Evolutionary conservation across 2,329 filamentous ascomycete species (phyloP).

Genomic region (Cladosporium phlei): DNA sequence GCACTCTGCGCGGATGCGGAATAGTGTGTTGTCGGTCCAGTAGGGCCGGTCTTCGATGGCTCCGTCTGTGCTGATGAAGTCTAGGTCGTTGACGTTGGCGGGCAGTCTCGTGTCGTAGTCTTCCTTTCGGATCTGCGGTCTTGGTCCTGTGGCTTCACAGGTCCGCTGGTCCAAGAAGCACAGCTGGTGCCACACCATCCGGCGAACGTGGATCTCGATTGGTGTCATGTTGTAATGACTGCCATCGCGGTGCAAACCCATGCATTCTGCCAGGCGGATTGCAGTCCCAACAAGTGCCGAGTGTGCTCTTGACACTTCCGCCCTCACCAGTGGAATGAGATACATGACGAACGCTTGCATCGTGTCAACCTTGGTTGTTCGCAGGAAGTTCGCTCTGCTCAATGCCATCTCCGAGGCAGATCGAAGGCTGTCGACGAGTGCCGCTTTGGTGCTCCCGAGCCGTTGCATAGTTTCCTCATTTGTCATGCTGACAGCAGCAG

Average conservation of each 20-base stretch:
- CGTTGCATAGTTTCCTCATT: constrained; percentile 49
- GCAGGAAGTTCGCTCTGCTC: constrained; percentile 64
- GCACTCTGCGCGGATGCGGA: constrained; percentile 66
- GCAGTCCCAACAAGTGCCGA: constrained; percentile 68
- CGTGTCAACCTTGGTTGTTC: constrained; percentile 68
- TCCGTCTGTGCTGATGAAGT: constrained; percentile 46
- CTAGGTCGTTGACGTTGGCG: constrained; percentile 63
- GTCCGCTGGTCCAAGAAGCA: constrained; percentile 72
- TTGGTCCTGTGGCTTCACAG: constrained; percentile 68
- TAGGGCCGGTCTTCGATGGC: constrained; percentile 45
- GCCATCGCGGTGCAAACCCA: constrained; percentile 70
- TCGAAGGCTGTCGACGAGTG: constrained; percentile 59
- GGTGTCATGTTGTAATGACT: constrained; percentile 61
- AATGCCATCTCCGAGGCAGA: constrained; percentile 64
- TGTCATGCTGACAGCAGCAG: constrained; percentile 62
- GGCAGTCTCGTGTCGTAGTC: constrained; percentile 72
- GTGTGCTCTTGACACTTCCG: constrained; percentile 68
- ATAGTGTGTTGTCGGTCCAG: constrained; percentile 66
- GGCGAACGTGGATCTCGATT: constrained; percentile 65
- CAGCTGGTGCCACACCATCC: constrained; percentile 71
- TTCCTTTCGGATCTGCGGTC: constrained; percentile 65
- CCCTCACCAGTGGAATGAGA: constrained; percentile 67
- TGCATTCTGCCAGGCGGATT: constrained; percentile 70
- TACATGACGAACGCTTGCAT: constrained; percentile 75
- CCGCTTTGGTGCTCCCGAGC: constrained; percentile 53